A percentile compares a stretch with the other conserved stretches of the same genome.
Evolutionary conservation across 805 yeast species (phyloP).

Genomic region (Metschnikowia cerradonensis): DNA sequence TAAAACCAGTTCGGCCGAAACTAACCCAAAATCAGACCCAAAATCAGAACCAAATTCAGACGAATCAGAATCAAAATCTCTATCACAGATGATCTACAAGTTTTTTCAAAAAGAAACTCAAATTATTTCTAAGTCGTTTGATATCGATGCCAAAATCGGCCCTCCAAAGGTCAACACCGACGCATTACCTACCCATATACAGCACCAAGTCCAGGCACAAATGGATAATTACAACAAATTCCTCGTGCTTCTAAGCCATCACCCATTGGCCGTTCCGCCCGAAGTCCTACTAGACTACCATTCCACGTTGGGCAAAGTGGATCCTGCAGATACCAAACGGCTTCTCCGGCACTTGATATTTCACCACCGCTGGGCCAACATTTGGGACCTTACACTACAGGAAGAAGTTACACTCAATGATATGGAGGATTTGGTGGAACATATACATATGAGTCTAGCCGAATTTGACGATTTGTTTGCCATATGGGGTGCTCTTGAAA

Average conservation of each 20-base stretch:
- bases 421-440: constrained; percentile 34
- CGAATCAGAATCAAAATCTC: background rate
- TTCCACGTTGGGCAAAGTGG: constrained; percentile 13
- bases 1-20: background rate
- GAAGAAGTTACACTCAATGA: constrained; percentile 30
- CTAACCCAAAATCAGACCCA: no score
- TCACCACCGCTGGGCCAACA: constrained; percentile 26
- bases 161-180: constrained; percentile 1
- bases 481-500: constrained; percentile 22
- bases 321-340: constrained; percentile 19
- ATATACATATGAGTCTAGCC: constrained; percentile 19
- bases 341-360: constrained; percentile 27
- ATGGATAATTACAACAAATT: constrained; percentile 30
- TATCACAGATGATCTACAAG: background rate
- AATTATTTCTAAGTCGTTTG: constrained; percentile 8
- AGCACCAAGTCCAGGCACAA: constrained; percentile 18
- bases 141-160: constrained; percentile 3
- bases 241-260: constrained; percentile 26
- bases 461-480: constrained; percentile 22
- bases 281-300: constrained; percentile 21
- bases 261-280: constrained; percentile 31
- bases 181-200: constrained; percentile 3
- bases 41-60: background rate
- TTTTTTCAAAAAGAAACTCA: constrained; percentile 12
- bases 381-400: constrained; percentile 29